Conservation (phyloP, 495 filamentous ascomycete genomes). For the Rhypophila decipiens region DNA sequence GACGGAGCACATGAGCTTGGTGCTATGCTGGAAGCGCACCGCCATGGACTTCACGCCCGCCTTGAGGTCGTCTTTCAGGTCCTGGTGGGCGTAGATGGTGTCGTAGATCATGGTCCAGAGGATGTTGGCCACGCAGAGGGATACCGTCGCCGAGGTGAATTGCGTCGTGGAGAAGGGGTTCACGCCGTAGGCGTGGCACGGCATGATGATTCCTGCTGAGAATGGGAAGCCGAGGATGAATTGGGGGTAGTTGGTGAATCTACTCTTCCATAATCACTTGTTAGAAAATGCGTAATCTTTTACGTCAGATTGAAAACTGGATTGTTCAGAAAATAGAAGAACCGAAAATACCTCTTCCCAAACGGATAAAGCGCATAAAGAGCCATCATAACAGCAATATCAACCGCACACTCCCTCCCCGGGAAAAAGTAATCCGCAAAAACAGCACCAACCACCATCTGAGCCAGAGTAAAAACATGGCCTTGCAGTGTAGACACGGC, state of each 20-base stretch:
- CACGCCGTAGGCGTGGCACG: slow-evolving; percentile 6
- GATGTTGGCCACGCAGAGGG: slow-evolving; percentile 16
- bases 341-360: slow-evolving; percentile 24
- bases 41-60: slow-evolving; percentile 36
- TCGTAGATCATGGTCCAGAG: slow-evolving; percentile 43
- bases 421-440: neutral
- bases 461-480: neutral
- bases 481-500: slow-evolving; percentile 31
- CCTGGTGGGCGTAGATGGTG: slow-evolving; percentile 42
- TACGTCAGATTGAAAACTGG: too few relatives aligned
- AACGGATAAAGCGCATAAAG: slow-evolving; percentile 19
- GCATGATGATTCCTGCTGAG: slow-evolving; percentile 22
- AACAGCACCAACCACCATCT: neutral
- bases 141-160: neutral
- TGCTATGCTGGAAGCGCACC: slow-evolving; percentile 22
- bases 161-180: slow-evolving; percentile 7
- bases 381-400: slow-evolving; percentile 21
- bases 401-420: too few relatives aligned
- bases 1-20: slow-evolving; percentile 9
- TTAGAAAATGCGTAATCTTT: too few relatives aligned
- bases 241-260: slow-evolving; percentile 33
- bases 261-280: too few relatives aligned
- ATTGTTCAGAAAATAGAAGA: too few relatives aligned
- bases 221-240: slow-evolving; percentile 26
- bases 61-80: slow-evolving; percentile 35